Evolutionary conservation across 1,139 yeast genomes (phyloP).

Genomic region (Geotrichum cucujoidarum): DNA sequence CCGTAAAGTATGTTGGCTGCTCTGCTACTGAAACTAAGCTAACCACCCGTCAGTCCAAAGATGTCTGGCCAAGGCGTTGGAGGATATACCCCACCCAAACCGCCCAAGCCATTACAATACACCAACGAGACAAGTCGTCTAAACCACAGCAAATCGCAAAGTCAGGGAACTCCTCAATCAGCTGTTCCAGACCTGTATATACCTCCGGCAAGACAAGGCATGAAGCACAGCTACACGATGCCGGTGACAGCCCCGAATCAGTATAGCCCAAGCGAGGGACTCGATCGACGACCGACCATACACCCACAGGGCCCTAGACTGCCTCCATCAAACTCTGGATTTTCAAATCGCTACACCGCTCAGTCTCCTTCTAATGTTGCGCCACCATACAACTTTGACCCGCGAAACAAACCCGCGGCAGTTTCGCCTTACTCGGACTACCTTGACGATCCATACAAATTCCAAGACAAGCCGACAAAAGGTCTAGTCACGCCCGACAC

Average conservation of each 20-base stretch:
- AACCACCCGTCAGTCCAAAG: too few species aligned
- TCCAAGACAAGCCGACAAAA: constrained; percentile 2
- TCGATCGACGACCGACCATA: constrained; percentile 7
- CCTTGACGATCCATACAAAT: constrained; percentile 14
- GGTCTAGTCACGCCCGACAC: not conserved
- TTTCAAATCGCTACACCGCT: constrained; percentile 6
- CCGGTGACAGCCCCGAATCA: not conserved
- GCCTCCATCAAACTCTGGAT: constrained; percentile 17
- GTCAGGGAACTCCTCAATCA: not conserved
- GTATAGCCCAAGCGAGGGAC: not conserved
- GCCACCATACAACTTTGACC: not conserved
- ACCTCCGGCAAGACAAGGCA: not conserved
- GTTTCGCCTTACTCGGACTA: not conserved
- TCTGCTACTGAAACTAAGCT: not conserved
- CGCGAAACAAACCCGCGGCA: not conserved
- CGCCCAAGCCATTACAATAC: constrained; percentile 12
- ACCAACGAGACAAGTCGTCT: not conserved
- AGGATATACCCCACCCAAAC: constrained; percentile 5
- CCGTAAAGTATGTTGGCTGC: not conserved
- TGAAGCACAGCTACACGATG: not conserved
- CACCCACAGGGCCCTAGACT: constrained; percentile 18
- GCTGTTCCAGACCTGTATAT: not conserved
- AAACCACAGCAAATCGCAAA: constrained; percentile 1
- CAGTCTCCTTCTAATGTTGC: not conserved
- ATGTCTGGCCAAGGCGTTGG: too few species aligned